Base-by-base conservation (phyloP, 371 early-diverging fungal genomes). In the Syncephalis fuscata region DNA sequence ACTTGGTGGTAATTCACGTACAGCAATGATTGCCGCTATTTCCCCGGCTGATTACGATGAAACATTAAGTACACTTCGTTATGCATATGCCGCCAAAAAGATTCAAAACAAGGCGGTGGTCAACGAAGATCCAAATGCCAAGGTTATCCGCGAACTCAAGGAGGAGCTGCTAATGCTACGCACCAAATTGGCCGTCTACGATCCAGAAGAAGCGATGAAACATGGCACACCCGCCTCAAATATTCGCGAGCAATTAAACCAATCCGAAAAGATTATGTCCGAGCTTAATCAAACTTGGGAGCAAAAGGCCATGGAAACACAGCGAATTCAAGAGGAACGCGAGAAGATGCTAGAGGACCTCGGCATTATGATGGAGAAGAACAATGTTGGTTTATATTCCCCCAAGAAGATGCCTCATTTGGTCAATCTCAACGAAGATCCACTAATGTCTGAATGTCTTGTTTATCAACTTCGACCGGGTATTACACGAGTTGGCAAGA, bases 61-160 rank as follows among this genome's bases (percentile, higher is more conserved):
- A 65, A 85, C 94, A 1, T 70, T 96, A 11, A 86, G 88, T 51
- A 99, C 98, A 0, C 67, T 97, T 17, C 78, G 94, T 21, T 98
- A 92, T 60, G 95, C 93, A 9, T 89, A 92, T 60, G 81, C 89
- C 36, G 94, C 92, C 48, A 93, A 92, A 62, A 70, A 70, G 50
- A 88, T 95, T 59, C 80, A 87, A 61, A 92, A 88, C 60, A 82
- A 78, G 61, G 91, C 94, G 1, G 72, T 85, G 4, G 82, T 95
- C 36, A 95, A 95, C 56, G 91, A 91, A 60, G 88, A 89, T 53
- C 84, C 88, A 3, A 81, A 81, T 46, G 88, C 77, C 24, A 80
- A 73, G 54, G 56, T 88, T n/a, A 82, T 92, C 43, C 73, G 86
- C 27, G 86, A 88, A 51, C 75, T 92, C 38, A 80, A 88, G 56